phyloP scores from a whole-genome alignment of 2,329 filamentous ascomycete species.

The Aspergillus neoniger region DNA sequence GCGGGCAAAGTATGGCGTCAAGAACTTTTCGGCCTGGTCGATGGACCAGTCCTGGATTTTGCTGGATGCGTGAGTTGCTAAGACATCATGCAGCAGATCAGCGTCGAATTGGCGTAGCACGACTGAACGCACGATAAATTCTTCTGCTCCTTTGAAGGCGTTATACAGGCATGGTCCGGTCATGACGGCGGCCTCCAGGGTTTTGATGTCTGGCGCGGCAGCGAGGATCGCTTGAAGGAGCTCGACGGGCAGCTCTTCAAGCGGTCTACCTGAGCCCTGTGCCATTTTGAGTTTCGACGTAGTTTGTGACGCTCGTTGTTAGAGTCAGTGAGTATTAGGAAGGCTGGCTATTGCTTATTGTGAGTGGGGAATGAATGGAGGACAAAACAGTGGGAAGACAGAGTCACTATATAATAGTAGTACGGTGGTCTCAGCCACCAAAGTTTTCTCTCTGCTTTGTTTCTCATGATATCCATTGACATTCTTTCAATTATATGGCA shows the following conservation, averaged over 20 bases:
- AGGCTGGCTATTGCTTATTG: no score
- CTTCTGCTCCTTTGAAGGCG: background rate
- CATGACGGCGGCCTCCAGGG: background rate
- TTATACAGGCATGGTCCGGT: background rate
- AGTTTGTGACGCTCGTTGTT: no score
- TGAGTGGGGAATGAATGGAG: no score
- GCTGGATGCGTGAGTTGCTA: background rate
- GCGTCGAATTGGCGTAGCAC: background rate
- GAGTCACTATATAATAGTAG: no score
- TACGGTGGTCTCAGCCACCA: no score
- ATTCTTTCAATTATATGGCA: no score
- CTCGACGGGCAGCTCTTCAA: background rate
- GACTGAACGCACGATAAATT: background rate
- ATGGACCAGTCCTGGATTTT: no score
- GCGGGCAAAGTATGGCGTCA: background rate
- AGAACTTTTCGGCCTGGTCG: background rate
- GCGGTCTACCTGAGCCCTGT: background rate
- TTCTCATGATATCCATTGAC: no score
- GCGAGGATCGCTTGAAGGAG: constrained; percentile 1
- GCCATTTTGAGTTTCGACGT: background rate
- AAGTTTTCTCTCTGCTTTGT: no score
- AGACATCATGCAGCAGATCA: background rate
- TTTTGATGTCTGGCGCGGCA: background rate
- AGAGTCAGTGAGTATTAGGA: no score
- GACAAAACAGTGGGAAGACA: no score